Evolutionary conservation across 2,329 filamentous ascomycete species (phyloP).

Genomic region (Ascocoryne sarcoides): DNA sequence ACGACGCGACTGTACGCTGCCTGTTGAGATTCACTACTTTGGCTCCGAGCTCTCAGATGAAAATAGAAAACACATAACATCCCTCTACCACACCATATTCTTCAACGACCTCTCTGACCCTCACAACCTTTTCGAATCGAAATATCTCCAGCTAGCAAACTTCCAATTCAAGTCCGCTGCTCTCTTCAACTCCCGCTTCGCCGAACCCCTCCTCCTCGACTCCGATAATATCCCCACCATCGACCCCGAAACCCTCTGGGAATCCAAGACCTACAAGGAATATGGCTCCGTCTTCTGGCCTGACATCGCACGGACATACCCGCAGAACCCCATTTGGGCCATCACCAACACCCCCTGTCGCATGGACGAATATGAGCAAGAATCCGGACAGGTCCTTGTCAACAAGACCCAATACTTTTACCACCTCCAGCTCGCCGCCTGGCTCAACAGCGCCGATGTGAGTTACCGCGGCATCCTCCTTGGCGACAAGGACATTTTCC

Average conservation of each 20-base stretch:
- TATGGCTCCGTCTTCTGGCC: constrained; percentile 31
- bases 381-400: constrained; percentile 30
- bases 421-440: constrained; percentile 30
- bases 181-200: constrained; percentile 30
- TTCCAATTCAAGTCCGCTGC: constrained; percentile 30
- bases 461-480: constrained; percentile 28
- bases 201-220: constrained; percentile 30
- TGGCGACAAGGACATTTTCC: constrained; percentile 30
- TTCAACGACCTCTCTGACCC: too few species aligned
- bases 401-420: constrained; percentile 31
- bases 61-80: too few species aligned
- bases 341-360: constrained; percentile 31
- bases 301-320: constrained; percentile 26
- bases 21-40: too few species aligned
- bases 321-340: constrained; percentile 25
- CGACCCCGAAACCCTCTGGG: constrained; percentile 25
- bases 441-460: constrained; percentile 24
- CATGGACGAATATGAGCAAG: constrained; percentile 30
- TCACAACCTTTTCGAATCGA: too few species aligned
- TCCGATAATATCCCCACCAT: constrained; percentile 30
- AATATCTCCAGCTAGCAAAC: too few species aligned
- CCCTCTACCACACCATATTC: too few species aligned
- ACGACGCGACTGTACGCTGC: too few species aligned
- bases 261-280: constrained; percentile 20
- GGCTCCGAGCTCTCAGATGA: too few species aligned